Conservation (phyloP, 164 flowering plant genomes). For the Berberis vulgaris region DNA sequence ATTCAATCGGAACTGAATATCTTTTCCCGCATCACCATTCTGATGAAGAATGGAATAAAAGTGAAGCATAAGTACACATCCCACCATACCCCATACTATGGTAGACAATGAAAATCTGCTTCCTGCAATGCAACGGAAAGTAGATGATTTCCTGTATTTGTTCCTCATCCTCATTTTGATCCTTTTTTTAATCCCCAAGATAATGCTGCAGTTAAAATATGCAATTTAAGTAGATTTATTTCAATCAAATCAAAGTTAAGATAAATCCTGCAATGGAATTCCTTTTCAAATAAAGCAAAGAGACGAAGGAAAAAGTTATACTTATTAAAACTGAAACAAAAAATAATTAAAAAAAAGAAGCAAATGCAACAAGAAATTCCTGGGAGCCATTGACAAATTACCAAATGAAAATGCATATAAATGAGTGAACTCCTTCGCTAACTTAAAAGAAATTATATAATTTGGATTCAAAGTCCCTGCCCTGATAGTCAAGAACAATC, state of each 20-base stretch:
- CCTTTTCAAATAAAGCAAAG: neutral
- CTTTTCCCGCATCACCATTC: slow-evolving; percentile 18
- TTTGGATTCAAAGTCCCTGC: too few relatives aligned
- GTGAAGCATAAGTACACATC: slow-evolving; percentile 57
- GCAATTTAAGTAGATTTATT: slow-evolving; percentile 43
- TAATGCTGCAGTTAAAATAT: slow-evolving; percentile 46
- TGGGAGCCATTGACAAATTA: too few relatives aligned
- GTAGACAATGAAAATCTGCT: slow-evolving; percentile 51
- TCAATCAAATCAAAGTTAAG: slow-evolving; percentile 22
- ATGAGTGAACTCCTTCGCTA: too few relatives aligned
- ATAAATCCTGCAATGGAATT: neutral
- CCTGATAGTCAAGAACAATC: too few relatives aligned
- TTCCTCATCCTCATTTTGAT: slow-evolving; percentile 68
- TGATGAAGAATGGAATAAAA: slow-evolving; percentile 38
- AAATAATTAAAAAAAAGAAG: too few relatives aligned
- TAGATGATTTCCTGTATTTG: slow-evolving; percentile 75
- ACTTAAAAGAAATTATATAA: too few relatives aligned
- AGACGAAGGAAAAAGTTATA: neutral
- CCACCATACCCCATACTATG: slow-evolving; percentile 57
- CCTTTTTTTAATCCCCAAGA: slow-evolving; percentile 49
- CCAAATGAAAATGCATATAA: too few relatives aligned
- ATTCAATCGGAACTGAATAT: slow-evolving; percentile 22
- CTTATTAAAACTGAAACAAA: neutral
- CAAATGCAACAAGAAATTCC: too few relatives aligned
- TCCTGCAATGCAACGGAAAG: slow-evolving; percentile 82